Evolutionary conservation across 1,284 basidiomycete genomes (phyloP).

Genomic region (Cyathus olla): DNA sequence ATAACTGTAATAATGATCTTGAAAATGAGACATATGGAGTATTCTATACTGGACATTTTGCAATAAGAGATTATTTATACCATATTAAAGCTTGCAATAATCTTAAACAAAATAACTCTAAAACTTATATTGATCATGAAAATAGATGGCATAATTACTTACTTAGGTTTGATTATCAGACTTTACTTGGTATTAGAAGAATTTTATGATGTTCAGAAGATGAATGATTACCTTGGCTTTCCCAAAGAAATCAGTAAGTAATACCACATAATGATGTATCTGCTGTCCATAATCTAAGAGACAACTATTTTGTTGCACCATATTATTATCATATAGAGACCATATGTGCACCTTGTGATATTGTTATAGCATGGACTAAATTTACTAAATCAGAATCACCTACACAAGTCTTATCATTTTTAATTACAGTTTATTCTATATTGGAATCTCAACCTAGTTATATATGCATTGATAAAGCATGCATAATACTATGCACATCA

Average conservation of each 20-base stretch:
- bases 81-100: conserved; percentile 17
- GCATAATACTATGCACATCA: conserved; percentile 18
- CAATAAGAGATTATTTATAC: conserved; percentile 14
- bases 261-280: conserved; percentile 23
- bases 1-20: conserved; percentile 17
- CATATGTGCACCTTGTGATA: conserved; percentile 29
- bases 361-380: conserved; percentile 31
- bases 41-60: conserved; percentile 28
- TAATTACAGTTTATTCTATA: conserved; percentile 22
- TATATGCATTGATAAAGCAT: conserved; percentile 35
- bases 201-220: conserved; percentile 24
- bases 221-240: conserved; percentile 24
- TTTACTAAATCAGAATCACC: conserved; percentile 35
- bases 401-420: conserved; percentile 29
- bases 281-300: conserved; percentile 7
- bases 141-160: conserved; percentile 22
- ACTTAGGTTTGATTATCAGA: conserved; percentile 8
- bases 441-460: conserved; percentile 21
- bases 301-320: conserved; percentile 25
- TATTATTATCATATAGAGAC: conserved; percentile 29
- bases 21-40: conserved; percentile 23
- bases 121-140: conserved; percentile 29
- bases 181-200: conserved; percentile 21
- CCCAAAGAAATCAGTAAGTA: neutral
- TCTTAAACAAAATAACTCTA: conserved; percentile 12